Evolutionary conservation across 2,329 filamentous ascomycete species (phyloP).

Genomic region (Microthyrium microscopicum): DNA sequence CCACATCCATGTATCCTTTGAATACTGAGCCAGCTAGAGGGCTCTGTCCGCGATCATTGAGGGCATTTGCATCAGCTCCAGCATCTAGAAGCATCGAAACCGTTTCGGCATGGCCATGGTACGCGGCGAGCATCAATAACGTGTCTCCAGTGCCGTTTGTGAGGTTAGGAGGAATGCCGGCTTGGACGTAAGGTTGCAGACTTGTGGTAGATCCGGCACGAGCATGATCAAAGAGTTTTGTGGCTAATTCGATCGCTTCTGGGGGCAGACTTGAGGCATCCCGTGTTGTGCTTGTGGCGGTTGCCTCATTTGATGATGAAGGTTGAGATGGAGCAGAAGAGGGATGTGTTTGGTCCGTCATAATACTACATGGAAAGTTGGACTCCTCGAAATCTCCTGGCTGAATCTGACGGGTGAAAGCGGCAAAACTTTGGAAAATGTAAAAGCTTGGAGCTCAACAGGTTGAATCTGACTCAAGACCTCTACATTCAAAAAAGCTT

Average conservation of each 20-base stretch:
- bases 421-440: too few species aligned
- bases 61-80: conserved; percentile 48
- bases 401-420: too few species aligned
- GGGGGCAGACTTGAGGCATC: conserved; percentile 32
- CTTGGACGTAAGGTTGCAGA: conserved; percentile 46
- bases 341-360: too few species aligned
- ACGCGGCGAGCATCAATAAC: conserved; percentile 58
- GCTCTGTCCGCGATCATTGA: conserved; percentile 54
- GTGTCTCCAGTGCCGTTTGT: conserved; percentile 60
- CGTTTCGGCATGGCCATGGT: conserved; percentile 47
- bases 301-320: too few species aligned
- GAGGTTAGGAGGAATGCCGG: conserved; percentile 51
- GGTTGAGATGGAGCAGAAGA: too few species aligned
- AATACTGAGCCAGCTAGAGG: conserved; percentile 57
- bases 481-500: too few species aligned
- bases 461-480: too few species aligned
- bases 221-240: conserved; percentile 50
- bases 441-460: too few species aligned
- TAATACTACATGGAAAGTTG: too few species aligned
- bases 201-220: conserved; percentile 39
- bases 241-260: conserved; percentile 48
- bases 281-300: neutral
- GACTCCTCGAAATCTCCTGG: too few species aligned
- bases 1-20: conserved; percentile 49
- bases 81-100: conserved; percentile 43